Evolutionary conservation across 768 basidiomycete genomes (phyloP), one percentile per base, ranked within the genome.

Genomic region (Boletus reticuloceps): DNA sequence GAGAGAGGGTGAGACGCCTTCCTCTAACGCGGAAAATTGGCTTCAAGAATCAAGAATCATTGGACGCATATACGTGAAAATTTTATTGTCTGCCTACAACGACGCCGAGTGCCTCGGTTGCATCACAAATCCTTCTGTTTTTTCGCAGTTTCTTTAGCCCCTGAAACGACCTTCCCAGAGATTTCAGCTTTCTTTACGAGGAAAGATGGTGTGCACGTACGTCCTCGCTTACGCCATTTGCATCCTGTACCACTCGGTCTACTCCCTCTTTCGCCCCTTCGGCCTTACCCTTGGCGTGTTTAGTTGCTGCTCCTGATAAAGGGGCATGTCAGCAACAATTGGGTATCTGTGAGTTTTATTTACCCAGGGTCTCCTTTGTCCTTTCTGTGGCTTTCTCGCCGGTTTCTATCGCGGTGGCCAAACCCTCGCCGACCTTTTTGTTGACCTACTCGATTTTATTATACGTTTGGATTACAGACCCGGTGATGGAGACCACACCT

Each of bases 391-490:
- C 76, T 54, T 70, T 60, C 60, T 79, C 75, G 16, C 73, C 77
- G 20, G 65, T 73, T 57, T 76, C 78, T 50, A 79, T 74, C 6
- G 71, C 75, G 3, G 68, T 67, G 6, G 76, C 77, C n/a, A 78
- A 61, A 17, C 70, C 69, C 47, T 67, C 32, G 4, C 76, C 78
- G 20, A 74, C 70, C 25, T 65, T 67, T 59, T 71, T 76, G 67
- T 77, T 79, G 17, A 77, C 69, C 74, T 77, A 52, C 32, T 37
- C 32, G 37, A 43, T 11, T 12, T 44, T 1, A 56, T 19, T 29
- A 37, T 16, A 45, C 20, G 27, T 36, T 45, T 9, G 8, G 14
- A 19, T 29, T 36, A 17, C 25, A 8, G 13, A 16, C 12, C 6
- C 10, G 12, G 11, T 43, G n/a, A 22, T 22, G 54, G 6, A 29